phyloP scores from a whole-genome alignment of 108 stramenopile species.

The Conticribra guillardii region DNA sequence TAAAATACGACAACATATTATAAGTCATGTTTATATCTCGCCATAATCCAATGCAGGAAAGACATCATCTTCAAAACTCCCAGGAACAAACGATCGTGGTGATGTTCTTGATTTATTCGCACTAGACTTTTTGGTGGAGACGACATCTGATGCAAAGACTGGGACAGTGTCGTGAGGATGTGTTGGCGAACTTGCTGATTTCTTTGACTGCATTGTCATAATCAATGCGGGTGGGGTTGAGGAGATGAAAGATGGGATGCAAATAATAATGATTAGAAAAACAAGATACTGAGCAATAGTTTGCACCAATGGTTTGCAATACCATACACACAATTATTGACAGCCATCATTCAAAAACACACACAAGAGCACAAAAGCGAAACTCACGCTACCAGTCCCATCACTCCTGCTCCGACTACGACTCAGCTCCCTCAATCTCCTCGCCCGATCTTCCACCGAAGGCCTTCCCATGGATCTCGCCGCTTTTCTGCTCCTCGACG shows the following conservation, averaged over 20 bases:
- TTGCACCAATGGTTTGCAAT: too few species aligned
- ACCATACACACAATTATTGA: too few species aligned
- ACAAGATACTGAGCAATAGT: neutral
- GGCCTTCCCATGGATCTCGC: slow-evolving; percentile 5
- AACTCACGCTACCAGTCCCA: slow-evolving; percentile 41
- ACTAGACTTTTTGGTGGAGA: neutral
- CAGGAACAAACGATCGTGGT: neutral
- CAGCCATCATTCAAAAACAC: too few species aligned
- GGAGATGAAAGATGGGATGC: neutral
- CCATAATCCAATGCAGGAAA: slow-evolving; percentile 25
- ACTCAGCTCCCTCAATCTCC: slow-evolving; percentile 47
- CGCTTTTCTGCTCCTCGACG: neutral
- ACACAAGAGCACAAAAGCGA: too few species aligned
- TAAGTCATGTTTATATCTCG: slow-evolving; percentile 45
- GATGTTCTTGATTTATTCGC: slow-evolving; percentile 5
- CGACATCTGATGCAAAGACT: slow-evolving; percentile 23
- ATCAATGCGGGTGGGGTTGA: neutral
- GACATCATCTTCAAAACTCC: slow-evolving; percentile 24
- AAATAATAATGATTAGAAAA: neutral
- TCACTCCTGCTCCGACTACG: slow-evolving; percentile 44
- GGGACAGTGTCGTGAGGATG: slow-evolving; percentile 45
- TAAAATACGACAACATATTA: too few species aligned
- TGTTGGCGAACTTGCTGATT: slow-evolving; percentile 19
- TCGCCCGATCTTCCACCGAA: slow-evolving; percentile 39
- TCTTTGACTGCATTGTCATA: slow-evolving; percentile 9